Conservation (phyloP, 2,329 filamentous ascomycete species). For the Salinomyces thailandicus region DNA sequence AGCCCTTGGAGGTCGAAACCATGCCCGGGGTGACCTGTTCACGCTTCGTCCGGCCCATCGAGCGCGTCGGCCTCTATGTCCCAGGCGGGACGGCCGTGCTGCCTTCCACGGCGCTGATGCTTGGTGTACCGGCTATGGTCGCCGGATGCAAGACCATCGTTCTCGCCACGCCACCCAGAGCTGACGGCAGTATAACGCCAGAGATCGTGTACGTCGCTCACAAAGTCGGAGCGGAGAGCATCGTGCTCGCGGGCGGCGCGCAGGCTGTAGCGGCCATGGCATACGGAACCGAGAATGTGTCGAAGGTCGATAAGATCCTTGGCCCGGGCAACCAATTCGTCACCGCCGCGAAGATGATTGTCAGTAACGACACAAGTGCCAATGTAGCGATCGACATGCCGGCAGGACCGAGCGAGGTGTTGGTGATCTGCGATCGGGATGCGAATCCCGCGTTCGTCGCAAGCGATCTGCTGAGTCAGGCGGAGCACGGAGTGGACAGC, state of each 20-base stretch:
- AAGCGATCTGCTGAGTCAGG: slow-evolving; percentile 86
- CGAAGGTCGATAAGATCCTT: slow-evolving; percentile 97
- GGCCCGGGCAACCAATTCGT: slow-evolving; percentile 98
- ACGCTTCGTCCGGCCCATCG: slow-evolving; percentile 83
- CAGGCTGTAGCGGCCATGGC: slow-evolving; percentile 95
- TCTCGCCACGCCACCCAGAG: slow-evolving; percentile 77
- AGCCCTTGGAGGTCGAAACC: slow-evolving; percentile 77
- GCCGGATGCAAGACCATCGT: slow-evolving; percentile 94
- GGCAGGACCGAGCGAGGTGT: slow-evolving; percentile 86
- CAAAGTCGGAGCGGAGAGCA: slow-evolving; percentile 91
- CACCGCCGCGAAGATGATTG: slow-evolving; percentile 95
- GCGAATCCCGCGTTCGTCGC: slow-evolving; percentile 92
- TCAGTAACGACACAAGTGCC: slow-evolving; percentile 93
- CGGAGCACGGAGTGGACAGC: slow-evolving; percentile 91
- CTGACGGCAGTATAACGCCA: slow-evolving; percentile 83
- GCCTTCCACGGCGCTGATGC: slow-evolving; percentile 92
- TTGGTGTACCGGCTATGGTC: slow-evolving; percentile 94
- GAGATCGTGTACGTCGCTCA: slow-evolving; percentile 97
- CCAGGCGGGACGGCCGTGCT: slow-evolving; percentile 95
- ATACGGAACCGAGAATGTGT: slow-evolving; percentile 88
- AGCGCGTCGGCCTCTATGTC: slow-evolving; percentile 91
- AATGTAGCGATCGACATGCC: slow-evolving; percentile 98
- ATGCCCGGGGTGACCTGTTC: slow-evolving; percentile 97
- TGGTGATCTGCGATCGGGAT: slow-evolving; percentile 84
- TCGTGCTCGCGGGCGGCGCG: slow-evolving; percentile 88